Percentiles rank a stretch among this genome's conserved stretches.
Evolutionary conservation across 179 eudicot genomes (phyloP).

Genomic region (Silene noctiflora): DNA sequence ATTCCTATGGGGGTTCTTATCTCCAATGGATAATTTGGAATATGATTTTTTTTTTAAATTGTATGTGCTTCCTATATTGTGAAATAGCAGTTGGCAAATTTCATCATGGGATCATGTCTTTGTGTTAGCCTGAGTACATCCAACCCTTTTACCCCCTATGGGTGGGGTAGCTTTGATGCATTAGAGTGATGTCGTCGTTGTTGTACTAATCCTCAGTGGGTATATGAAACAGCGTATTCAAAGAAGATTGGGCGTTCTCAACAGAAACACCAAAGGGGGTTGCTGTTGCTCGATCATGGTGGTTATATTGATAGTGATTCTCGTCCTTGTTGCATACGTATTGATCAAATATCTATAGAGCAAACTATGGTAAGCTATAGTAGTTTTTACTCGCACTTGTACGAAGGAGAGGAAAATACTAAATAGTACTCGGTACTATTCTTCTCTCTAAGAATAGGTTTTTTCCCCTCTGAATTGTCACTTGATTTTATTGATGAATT

Average conservation of each 20-base stretch:
- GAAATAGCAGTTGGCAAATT: not conserved
- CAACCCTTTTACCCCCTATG: not conserved
- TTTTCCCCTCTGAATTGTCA: not conserved
- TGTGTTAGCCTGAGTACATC: not conserved
- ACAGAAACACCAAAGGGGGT: constrained; percentile 79
- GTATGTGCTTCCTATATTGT: not conserved
- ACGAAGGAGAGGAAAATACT: too few species aligned
- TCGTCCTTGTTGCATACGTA: constrained; percentile 47
- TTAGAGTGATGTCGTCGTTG: not conserved
- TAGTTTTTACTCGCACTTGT: not conserved
- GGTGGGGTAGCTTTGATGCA: not conserved
- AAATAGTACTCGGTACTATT: too few species aligned
- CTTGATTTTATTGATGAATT: not conserved
- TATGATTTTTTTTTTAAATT: not conserved
- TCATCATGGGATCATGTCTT: too few species aligned
- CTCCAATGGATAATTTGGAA: constrained; percentile 3
- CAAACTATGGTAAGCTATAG: constrained; percentile 22
- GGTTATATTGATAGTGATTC: constrained; percentile 53
- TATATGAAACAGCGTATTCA: constrained; percentile 65
- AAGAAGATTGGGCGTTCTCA: constrained; percentile 66
- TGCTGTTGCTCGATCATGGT: constrained; percentile 66
- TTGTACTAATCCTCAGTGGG: constrained; percentile 5
- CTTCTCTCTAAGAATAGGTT: not conserved
- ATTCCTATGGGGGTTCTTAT: too few species aligned
- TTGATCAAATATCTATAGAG: constrained; percentile 66